Percentiles rank a stretch among this genome's conserved stretches.
Evolutionary conservation across 371 early-diverging fungal genomes (phyloP).

Genomic region (Rhizopus arrhizus): DNA sequence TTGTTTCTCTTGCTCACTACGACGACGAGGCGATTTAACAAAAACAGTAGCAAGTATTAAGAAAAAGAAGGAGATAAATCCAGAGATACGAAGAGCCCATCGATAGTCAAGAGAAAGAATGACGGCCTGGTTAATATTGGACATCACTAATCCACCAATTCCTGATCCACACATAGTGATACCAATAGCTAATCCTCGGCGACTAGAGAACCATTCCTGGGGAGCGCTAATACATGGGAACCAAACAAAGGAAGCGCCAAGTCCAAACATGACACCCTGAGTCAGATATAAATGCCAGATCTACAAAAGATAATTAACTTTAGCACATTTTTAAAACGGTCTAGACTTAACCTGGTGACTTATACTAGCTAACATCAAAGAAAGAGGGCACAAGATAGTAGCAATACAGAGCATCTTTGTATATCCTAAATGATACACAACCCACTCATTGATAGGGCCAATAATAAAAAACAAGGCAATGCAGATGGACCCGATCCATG

Average conservation of each 20-base stretch:
- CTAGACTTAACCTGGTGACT: constrained; percentile 37
- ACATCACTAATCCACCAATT: constrained; percentile 68
- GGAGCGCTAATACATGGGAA: constrained; percentile 70
- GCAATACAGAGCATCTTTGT: constrained; percentile 55
- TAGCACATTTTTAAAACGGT: background rate
- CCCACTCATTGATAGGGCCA: constrained; percentile 44
- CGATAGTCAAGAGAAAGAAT: constrained; percentile 54
- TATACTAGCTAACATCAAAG: constrained; percentile 66
- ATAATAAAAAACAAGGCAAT: constrained; percentile 38
- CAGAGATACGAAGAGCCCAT: constrained; percentile 70
- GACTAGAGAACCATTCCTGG: constrained; percentile 70
- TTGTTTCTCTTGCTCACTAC: constrained; percentile 22
- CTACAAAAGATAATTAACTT: background rate
- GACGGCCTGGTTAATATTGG: constrained; percentile 59
- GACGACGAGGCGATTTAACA: constrained; percentile 44
- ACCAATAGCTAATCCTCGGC: constrained; percentile 74
- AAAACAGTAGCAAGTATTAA: constrained; percentile 46
- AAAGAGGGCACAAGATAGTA: constrained; percentile 53
- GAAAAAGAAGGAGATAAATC: constrained; percentile 56
- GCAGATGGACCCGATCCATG: constrained; percentile 51
- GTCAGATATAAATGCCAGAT: constrained; percentile 72
- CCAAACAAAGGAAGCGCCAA: constrained; percentile 69
- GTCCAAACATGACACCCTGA: constrained; percentile 72
- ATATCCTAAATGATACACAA: constrained; percentile 58
- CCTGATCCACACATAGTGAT: constrained; percentile 69